phyloP scores from a whole-genome alignment of 2,329 filamentous ascomycete species.

The Penicillium sp. region DNA sequence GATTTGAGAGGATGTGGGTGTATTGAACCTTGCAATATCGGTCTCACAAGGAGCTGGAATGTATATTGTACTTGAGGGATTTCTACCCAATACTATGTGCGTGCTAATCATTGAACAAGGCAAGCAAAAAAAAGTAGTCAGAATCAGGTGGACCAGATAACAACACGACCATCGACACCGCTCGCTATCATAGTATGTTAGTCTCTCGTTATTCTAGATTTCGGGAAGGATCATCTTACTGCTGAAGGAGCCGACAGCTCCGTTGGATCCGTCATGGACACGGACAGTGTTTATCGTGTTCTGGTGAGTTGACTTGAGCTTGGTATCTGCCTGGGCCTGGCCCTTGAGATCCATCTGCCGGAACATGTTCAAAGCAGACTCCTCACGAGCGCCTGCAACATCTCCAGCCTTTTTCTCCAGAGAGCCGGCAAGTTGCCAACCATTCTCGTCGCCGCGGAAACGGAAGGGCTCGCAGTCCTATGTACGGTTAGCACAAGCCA shows the following conservation, averaged over 20 bases:
- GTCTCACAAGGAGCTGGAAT: not conserved
- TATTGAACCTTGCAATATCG: not conserved
- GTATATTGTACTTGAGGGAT: not conserved
- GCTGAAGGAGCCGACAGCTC: conserved; percentile 74
- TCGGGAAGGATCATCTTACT: conserved; percentile 57
- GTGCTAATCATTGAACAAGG: not conserved
- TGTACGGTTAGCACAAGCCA: conserved; percentile 1
- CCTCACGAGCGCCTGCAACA: conserved; percentile 66
- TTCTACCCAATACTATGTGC: conserved; percentile 1
- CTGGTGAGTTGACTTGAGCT: conserved; percentile 92
- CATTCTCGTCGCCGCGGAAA: conserved; percentile 72
- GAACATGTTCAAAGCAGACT: conserved; percentile 97
- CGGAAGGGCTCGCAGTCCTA: conserved; percentile 80
- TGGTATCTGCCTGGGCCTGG: conserved; percentile 85
- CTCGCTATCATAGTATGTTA: conserved; percentile 56
- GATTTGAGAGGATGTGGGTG: too few relatives aligned
- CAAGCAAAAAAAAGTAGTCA: not conserved
- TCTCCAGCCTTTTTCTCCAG: conserved; percentile 71
- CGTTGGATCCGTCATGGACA: conserved; percentile 66
- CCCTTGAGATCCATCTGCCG: conserved; percentile 98
- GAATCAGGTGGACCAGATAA: conserved; percentile 68
- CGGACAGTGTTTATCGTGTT: conserved; percentile 90
- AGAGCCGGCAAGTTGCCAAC: conserved; percentile 81
- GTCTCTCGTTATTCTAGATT: conserved; percentile 6
- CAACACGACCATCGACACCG: conserved; percentile 78